Percentiles rank a stretch among this genome's conserved stretches.
These are phyloP conservation scores for Streptanthus diversifolius DNA, from an alignment of 345 rosid species.

Conservation along the genomic window DNA sequence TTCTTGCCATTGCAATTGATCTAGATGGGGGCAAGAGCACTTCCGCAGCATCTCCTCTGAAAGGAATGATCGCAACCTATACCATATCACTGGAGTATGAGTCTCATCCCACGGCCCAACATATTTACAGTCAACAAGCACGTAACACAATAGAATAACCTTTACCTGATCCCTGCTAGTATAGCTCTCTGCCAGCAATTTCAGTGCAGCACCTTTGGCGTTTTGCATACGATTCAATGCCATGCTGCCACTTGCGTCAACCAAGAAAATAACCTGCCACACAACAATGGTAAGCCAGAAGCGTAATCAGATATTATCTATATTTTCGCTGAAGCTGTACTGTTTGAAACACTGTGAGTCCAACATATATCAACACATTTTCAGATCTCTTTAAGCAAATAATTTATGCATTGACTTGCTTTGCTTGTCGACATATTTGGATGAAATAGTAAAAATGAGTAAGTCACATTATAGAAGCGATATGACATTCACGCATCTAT, in stretches of 20 bases:
- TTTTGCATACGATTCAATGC: slow-evolving; percentile 97
- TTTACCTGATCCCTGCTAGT: slow-evolving; percentile 98
- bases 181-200: slow-evolving; percentile 92
- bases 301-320: background rate
- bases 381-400: too few relatives aligned
- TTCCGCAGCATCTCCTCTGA: slow-evolving; percentile 95
- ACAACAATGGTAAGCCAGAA: slow-evolving; percentile 13
- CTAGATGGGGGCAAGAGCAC: slow-evolving; percentile 95
- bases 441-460: background rate
- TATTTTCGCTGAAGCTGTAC: background rate
- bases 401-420: too few relatives aligned
- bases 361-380: too few relatives aligned
- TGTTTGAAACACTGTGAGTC: too few relatives aligned
- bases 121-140: background rate
- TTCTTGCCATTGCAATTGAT: slow-evolving; percentile 97
- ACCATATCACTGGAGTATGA: slow-evolving; percentile 23
- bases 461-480: background rate
- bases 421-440: too few relatives aligned
- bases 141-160: background rate
- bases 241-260: slow-evolving; percentile 99
- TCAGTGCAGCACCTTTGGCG: slow-evolving; percentile 97
- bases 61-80: slow-evolving; percentile 91
- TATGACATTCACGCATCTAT: background rate
- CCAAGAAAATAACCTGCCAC: slow-evolving; percentile 85
- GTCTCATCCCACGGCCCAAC: background rate